Percentiles rank a stretch among this genome's conserved stretches.
Conservation (phyloP, 106 monocot genomes). For the Apostasia ramifera region DNA sequence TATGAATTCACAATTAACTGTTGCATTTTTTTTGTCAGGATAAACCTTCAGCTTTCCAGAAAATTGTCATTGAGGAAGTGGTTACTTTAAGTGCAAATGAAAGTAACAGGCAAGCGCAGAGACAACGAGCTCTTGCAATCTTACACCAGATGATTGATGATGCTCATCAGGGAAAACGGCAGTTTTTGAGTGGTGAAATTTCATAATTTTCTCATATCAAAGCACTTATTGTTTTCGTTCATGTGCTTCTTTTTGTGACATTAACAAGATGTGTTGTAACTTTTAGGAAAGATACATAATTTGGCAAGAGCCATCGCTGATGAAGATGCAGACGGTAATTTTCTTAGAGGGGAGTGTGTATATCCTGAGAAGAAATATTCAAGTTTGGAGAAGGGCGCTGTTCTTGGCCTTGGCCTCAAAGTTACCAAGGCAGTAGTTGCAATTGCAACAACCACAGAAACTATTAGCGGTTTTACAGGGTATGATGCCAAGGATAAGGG, state of each 20-base stretch:
- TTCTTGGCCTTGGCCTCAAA: conserved; percentile 75
- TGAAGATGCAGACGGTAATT: conserved; percentile 57
- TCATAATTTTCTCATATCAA: not conserved
- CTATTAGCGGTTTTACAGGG: conserved; percentile 18
- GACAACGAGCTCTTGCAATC: conserved; percentile 65
- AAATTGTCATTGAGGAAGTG: conserved; percentile 39
- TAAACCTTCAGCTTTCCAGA: conserved; percentile 29
- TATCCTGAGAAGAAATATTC: conserved; percentile 30
- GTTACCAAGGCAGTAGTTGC: conserved; percentile 25
- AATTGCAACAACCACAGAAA: conserved; percentile 22
- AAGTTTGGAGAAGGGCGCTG: conserved; percentile 37
- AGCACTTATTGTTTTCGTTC: not conserved
- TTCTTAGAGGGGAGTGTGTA: conserved; percentile 34
- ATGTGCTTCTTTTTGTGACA: not conserved
- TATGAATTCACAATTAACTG: conserved; percentile 5
- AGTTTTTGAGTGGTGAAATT: conserved; percentile 80
- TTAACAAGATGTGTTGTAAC: conserved; percentile 5
- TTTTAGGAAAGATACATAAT: conserved; percentile 92
- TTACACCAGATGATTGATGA: conserved; percentile 96
- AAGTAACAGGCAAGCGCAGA: conserved; percentile 49
- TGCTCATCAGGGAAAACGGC: conserved; percentile 90
- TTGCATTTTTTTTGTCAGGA: conserved; percentile 27
- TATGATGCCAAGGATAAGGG: conserved; percentile 50
- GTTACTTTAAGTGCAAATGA: conserved; percentile 32
- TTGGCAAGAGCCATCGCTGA: conserved; percentile 81